These are phyloP conservation scores for Ustilago nuda DNA, from an alignment of 1,284 basidiomycete genomes.

Conservation along the genomic window DNA sequence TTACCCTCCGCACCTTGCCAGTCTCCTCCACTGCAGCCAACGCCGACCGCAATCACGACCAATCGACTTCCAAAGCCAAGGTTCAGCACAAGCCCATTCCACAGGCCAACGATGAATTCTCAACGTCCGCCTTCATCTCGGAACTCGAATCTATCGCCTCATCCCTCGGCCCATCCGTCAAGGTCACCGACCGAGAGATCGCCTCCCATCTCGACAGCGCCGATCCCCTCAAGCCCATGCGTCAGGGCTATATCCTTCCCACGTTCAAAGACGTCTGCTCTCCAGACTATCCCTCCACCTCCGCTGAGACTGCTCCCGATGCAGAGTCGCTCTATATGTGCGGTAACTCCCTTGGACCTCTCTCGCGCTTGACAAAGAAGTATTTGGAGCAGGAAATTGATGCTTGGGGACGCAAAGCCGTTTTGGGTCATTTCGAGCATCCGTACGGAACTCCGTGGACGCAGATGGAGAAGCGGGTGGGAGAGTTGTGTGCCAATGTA, in stretches of 20 bases:
- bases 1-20: constrained; percentile 16
- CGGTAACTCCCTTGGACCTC: constrained; percentile 91
- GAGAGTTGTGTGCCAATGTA: constrained; percentile 81
- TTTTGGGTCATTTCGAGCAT: constrained; percentile 91
- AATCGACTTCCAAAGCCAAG: background rate
- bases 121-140: constrained; percentile 25
- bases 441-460: constrained; percentile 86
- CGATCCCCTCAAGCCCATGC: constrained; percentile 47
- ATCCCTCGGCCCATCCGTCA: constrained; percentile 28
- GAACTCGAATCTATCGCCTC: constrained; percentile 46
- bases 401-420: constrained; percentile 83
- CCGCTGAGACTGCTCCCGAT: constrained; percentile 35
- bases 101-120: constrained; percentile 44
- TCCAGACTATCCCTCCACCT: constrained; percentile 19
- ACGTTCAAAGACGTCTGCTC: constrained; percentile 52
- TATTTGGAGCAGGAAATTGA: constrained; percentile 85
- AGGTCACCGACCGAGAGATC: constrained; percentile 46
- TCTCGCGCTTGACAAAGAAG: constrained; percentile 79
- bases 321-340: constrained; percentile 81
- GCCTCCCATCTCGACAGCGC: constrained; percentile 45
- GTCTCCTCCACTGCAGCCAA: background rate
- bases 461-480: constrained; percentile 79
- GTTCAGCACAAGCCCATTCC: constrained; percentile 21
- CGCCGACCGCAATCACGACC: background rate
- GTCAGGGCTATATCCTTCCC: constrained; percentile 52